Evolutionary conservation across 192 early-diverging fungal genomes (phyloP).

Genomic region (Coemansia sp.): DNA sequence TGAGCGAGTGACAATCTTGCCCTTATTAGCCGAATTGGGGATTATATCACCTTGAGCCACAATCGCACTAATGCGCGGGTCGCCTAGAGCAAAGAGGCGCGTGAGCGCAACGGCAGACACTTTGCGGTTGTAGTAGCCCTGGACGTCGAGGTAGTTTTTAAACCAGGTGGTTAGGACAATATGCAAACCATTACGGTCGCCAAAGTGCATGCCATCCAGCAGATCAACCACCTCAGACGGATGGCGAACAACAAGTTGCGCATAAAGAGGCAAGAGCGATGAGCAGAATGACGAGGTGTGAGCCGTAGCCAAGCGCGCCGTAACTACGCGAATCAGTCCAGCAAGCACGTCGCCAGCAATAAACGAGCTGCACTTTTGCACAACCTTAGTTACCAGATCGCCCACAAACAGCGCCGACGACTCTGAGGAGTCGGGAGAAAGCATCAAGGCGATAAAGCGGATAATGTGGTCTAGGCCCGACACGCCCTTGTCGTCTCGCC

Average conservation of each 20-base stretch:
- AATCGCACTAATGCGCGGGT: constrained; percentile 68
- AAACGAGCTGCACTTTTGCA: constrained; percentile 68
- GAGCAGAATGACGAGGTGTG: constrained; percentile 81
- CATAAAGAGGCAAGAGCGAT: constrained; percentile 86
- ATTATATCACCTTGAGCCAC: constrained; percentile 85
- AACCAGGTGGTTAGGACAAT: constrained; percentile 81
- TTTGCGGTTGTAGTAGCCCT: constrained; percentile 84
- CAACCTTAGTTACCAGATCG: constrained; percentile 83
- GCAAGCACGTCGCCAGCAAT: constrained; percentile 59
- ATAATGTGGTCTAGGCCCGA: constrained; percentile 83
- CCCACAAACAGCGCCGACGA: constrained; percentile 88
- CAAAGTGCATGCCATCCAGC: constrained; percentile 62
- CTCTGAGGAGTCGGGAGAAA: constrained; percentile 78
- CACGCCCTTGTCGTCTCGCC: constrained; percentile 60
- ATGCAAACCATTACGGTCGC: constrained; percentile 70
- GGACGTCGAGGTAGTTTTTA: constrained; percentile 81
- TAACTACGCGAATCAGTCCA: constrained; percentile 78
- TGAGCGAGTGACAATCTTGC: constrained; percentile 66
- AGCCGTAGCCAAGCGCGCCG: constrained; percentile 71
- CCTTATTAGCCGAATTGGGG: constrained; percentile 38
- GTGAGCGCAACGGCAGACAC: constrained; percentile 76
- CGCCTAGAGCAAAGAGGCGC: constrained; percentile 69
- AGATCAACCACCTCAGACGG: constrained; percentile 75
- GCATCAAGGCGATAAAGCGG: constrained; percentile 77
- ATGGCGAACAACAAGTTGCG: constrained; percentile 77